Evolutionary conservation across 2,329 filamentous ascomycete genomes (phyloP), one percentile per base, ranked within the genome.

Genomic region (Drechmeria coniospora): DNA sequence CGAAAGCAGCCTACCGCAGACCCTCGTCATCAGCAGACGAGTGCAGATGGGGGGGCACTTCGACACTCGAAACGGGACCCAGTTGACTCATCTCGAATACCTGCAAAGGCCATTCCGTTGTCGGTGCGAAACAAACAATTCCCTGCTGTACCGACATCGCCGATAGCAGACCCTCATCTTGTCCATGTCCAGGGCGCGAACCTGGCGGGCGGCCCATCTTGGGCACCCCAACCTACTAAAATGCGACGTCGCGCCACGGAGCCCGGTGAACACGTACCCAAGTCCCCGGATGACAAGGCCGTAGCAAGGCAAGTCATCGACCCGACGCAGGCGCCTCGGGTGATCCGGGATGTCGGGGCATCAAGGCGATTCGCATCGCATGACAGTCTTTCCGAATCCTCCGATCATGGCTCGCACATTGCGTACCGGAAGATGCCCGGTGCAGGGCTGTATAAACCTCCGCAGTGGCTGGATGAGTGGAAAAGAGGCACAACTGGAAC

Each of bases 381-480:
- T n/a, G n/a, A n/a, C n/a, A n/a, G n/a, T n/a, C n/a, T n/a, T n/a
- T n/a, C n/a, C n/a, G n/a, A n/a, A n/a, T n/a, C n/a, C n/a, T n/a
- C n/a, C n/a, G n/a, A n/a, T n/a, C n/a, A n/a, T n/a, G n/a, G n/a
- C n/a, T n/a, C n/a, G n/a, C n/a, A n/a, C n/a, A n/a, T n/a, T n/a
- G n/a, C n/a, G n/a, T n/a, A n/a, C n/a, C n/a, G n/a, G n/a, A n/a
- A n/a, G n/a, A n/a, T n/a, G 20, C 65, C 66, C 8, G 59, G 68
- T 19, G 51, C 65, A 29, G 65, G 65, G 11, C 48, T 67, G 21
- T 82, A 80, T 44, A 52, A 68, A 17, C 58, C 67, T 4, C 62
- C 70, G 1, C 53, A 58, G 30, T 73, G 70, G 43, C 56, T 86
- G 6, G 68, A 80, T 19, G 79, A 86, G 45, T 84, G 79, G 78